Conservation (phyloP, 179 eudicot species). For the Spergularia azorica region DNA sequence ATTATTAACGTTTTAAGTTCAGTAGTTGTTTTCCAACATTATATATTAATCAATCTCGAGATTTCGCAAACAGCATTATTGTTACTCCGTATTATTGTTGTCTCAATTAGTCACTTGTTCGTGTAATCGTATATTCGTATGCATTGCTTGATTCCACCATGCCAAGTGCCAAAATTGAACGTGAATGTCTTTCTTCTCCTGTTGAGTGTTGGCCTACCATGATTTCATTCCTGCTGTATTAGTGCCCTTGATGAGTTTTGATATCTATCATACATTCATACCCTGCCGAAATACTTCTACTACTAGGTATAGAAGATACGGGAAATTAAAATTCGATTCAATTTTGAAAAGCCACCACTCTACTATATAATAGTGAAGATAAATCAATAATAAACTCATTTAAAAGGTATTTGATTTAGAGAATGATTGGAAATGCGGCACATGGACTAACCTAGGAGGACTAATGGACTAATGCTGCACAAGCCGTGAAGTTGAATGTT, state of each 20-base stretch:
- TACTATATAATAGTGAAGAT: neutral
- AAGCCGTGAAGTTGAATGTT: neutral
- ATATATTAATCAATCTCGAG: no score
- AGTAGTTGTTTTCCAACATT: no score
- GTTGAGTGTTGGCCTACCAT: neutral
- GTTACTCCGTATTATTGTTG: no score
- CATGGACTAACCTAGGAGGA: slow-evolving; percentile 11
- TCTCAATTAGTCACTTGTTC: no score
- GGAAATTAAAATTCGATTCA: no score
- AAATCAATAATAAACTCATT: neutral
- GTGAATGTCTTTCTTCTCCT: slow-evolving; percentile 3
- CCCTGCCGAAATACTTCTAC: no score
- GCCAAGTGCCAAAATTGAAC: slow-evolving; percentile 24
- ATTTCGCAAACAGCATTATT: no score
- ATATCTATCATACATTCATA: no score
- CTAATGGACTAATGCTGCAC: slow-evolving; percentile 5
- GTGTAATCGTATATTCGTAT: neutral
- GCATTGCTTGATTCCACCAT: slow-evolving; percentile 28
- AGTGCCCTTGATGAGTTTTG: neutral
- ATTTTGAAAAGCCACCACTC: neutral
- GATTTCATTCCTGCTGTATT: neutral
- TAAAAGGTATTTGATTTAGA: neutral
- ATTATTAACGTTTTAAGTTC: no score
- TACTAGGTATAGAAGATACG: no score
- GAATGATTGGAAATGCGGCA: slow-evolving; percentile 2